Percentiles rank a stretch among this genome's conserved stretches.
These are phyloP conservation scores for Auriculariales sp. DNA, from an alignment of 768 basidiomycete genomes.

Conservation along the genomic window DNA sequence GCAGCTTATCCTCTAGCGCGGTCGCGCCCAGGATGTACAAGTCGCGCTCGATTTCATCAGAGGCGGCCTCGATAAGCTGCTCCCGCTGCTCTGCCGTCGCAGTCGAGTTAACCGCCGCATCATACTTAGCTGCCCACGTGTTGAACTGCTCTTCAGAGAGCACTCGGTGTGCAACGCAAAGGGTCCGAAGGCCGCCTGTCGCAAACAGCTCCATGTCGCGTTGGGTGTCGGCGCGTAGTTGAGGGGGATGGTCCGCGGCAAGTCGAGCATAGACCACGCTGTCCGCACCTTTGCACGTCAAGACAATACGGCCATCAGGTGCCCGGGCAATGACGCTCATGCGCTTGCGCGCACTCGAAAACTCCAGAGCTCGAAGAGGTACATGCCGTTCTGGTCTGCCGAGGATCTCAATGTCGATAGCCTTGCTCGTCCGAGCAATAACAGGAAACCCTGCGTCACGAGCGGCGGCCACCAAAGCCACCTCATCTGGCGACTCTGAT, in stretches of 20 bases:
- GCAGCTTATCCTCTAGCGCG: slow-evolving; percentile 91
- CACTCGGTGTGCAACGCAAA: slow-evolving; percentile 75
- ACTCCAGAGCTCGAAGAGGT: slow-evolving; percentile 73
- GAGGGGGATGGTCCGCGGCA: slow-evolving; percentile 55
- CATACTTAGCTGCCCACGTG: slow-evolving; percentile 72
- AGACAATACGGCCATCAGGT: slow-evolving; percentile 66
- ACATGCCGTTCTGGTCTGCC: slow-evolving; percentile 75
- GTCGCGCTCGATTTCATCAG: slow-evolving; percentile 72
- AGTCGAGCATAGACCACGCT: slow-evolving; percentile 86
- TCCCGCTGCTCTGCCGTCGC: slow-evolving; percentile 83
- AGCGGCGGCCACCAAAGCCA: slow-evolving; percentile 83
- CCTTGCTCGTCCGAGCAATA: slow-evolving; percentile 55
- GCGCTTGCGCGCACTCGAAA: slow-evolving; percentile 86
- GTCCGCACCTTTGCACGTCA: slow-evolving; percentile 95
- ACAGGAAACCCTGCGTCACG: slow-evolving; percentile 91
- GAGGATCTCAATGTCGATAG: slow-evolving; percentile 81
- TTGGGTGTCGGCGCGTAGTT: slow-evolving; percentile 60
- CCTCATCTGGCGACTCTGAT: slow-evolving; percentile 92
- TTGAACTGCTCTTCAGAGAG: slow-evolving; percentile 74
- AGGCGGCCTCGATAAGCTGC: slow-evolving; percentile 74
- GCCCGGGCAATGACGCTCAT: slow-evolving; percentile 87
- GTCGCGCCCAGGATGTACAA: slow-evolving; percentile 82
- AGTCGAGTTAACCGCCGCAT: slow-evolving; percentile 59
- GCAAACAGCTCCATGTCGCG: slow-evolving; percentile 90
- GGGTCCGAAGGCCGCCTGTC: slow-evolving; percentile 79